A percentile compares a stretch with the other conserved stretches of the same genome.
phyloP scores from a whole-genome alignment of 306 rosid genomes.

The Dryas octopetala region DNA sequence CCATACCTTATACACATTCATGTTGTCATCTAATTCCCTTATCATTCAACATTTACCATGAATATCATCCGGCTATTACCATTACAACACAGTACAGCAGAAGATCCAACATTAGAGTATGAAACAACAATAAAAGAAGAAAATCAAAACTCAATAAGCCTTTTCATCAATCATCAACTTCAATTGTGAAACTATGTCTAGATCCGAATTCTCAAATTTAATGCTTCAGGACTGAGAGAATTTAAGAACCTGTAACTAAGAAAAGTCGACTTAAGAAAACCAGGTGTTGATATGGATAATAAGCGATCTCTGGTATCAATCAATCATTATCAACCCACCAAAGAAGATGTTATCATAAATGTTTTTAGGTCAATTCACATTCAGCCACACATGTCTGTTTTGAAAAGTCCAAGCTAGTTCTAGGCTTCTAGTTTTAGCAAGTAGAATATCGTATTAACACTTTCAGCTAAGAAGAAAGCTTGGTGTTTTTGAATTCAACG shows the following conservation, averaged over 20 bases:
- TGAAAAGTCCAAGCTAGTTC: neutral
- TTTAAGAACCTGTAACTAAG: neutral
- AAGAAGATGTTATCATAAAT: neutral
- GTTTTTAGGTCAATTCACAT: neutral
- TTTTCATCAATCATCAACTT: neutral
- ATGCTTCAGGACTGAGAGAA: neutral
- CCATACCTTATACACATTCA: neutral
- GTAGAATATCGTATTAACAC: neutral
- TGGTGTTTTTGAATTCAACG: neutral
- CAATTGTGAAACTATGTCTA: neutral
- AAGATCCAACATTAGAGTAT: neutral
- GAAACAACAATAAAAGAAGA: neutral
- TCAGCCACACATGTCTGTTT: neutral
- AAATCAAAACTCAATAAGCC: neutral
- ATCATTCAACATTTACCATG: neutral
- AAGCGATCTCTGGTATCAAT: neutral
- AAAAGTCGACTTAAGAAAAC: neutral
- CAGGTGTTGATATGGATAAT: neutral
- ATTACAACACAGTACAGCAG: neutral
- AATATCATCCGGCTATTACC: neutral
- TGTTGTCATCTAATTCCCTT: neutral
- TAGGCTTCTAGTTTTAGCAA: neutral
- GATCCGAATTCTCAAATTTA: neutral
- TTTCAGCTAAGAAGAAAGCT: neutral
- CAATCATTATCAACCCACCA: neutral